Percentiles rank a stretch among this genome's conserved stretches.
Conservation (phyloP, 164 flowering plant genomes). For the Magnolia sinica region DNA sequence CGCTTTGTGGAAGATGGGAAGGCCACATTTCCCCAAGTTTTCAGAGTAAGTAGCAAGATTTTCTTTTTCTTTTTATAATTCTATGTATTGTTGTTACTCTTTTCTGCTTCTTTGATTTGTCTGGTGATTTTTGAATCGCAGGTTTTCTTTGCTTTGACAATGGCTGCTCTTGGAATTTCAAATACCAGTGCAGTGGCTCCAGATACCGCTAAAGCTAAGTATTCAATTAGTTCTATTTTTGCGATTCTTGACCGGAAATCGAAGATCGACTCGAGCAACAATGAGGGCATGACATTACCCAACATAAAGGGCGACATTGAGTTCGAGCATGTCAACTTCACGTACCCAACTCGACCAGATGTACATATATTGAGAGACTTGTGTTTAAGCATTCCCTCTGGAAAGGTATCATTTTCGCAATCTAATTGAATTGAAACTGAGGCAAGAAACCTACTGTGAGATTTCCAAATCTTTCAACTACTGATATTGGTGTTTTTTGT, state of each 20-base stretch:
- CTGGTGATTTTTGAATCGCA: constrained; percentile 12
- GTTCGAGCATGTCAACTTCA: constrained; percentile 45
- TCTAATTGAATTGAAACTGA: background rate
- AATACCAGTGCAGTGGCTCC: constrained; percentile 44
- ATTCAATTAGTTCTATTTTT: constrained; percentile 50
- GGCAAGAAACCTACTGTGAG: background rate
- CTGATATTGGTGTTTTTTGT: background rate
- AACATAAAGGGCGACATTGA: constrained; percentile 38
- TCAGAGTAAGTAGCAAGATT: constrained; percentile 4
- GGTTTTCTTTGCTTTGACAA: constrained; percentile 60
- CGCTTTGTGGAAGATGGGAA: constrained; percentile 6
- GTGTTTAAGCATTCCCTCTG: constrained; percentile 44
- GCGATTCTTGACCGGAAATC: constrained; percentile 46
- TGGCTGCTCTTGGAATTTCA: constrained; percentile 43
- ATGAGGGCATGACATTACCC: constrained; percentile 32
- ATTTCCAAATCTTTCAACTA: background rate
- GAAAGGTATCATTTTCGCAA: constrained; percentile 29
- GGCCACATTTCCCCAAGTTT: constrained; percentile 7
- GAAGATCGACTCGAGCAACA: constrained; percentile 45
- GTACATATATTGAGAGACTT: constrained; percentile 49
- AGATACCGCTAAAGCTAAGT: constrained; percentile 47
- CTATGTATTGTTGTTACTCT: background rate
- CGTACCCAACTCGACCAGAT: constrained; percentile 46
- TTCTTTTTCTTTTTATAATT: background rate
- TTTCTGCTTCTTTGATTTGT: background rate